Evolutionary conservation across 140 eudicot species (phyloP).

Genomic region (Stevia rebaudiana): DNA sequence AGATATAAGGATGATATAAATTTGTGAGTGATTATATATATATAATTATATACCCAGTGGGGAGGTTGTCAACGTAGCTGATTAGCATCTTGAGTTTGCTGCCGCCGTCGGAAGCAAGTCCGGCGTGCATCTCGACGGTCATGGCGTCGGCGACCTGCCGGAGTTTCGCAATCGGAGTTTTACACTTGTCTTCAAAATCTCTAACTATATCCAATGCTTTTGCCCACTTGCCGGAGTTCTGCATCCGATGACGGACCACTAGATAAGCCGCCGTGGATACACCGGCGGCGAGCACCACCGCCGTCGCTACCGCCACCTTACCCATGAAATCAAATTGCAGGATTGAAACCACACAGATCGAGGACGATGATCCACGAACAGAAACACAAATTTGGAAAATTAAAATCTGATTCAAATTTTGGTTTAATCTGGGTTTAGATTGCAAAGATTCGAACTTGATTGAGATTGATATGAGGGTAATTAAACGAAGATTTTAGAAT

Average conservation of each 20-base stretch:
- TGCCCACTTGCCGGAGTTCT: slow-evolving; percentile 62
- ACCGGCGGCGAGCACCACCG: slow-evolving; percentile 72
- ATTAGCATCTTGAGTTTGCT: slow-evolving; percentile 94
- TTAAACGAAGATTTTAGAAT: background rate
- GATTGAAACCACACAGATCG: slow-evolving; percentile 13
- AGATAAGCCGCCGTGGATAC: slow-evolving; percentile 68
- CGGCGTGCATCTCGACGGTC: slow-evolving; percentile 99
- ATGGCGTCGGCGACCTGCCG: slow-evolving; percentile 90
- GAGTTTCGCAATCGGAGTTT: slow-evolving; percentile 53
- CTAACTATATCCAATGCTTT: slow-evolving; percentile 52
- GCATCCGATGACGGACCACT: slow-evolving; percentile 68
- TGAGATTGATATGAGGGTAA: slow-evolving; percentile 6
- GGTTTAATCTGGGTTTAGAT: background rate
- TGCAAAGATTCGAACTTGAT: slow-evolving; percentile 16
- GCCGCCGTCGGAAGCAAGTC: slow-evolving; percentile 92
- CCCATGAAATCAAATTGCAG: slow-evolving; percentile 38
- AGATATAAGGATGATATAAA: background rate
- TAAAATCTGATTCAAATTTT: too few species aligned
- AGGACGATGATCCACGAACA: background rate
- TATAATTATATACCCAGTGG: slow-evolving; percentile 61
- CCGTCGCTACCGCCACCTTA: slow-evolving; percentile 62
- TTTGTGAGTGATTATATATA: background rate
- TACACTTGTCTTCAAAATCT: slow-evolving; percentile 67
- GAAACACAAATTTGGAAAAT: too few species aligned
- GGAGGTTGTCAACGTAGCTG: slow-evolving; percentile 85